phyloP scores from a whole-genome alignment of 2,329 filamentous ascomycete species.

The Diaporthe ampelina region DNA sequence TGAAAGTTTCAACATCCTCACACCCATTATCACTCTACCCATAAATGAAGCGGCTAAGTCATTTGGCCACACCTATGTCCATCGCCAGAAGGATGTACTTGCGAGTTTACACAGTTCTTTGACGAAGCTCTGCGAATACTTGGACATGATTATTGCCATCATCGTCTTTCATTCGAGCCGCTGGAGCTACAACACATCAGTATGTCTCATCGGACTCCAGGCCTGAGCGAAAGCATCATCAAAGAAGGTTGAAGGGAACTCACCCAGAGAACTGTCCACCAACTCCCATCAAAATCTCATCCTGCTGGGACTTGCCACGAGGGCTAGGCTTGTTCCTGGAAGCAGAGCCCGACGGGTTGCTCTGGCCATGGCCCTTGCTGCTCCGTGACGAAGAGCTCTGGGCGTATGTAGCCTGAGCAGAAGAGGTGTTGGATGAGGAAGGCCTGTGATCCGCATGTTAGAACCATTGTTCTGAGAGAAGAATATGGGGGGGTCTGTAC shows the following conservation, averaged over 20 bases:
- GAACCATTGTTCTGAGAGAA: background rate
- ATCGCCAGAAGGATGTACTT: too few species aligned
- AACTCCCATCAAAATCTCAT: background rate
- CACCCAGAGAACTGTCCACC: background rate
- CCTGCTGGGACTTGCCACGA: background rate
- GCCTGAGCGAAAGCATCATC: background rate
- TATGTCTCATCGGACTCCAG: too few species aligned
- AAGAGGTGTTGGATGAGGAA: background rate
- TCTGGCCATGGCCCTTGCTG: background rate
- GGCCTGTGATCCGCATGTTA: conserved; percentile 7
- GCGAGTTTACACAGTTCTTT: background rate
- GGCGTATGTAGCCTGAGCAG: background rate
- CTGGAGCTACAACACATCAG: background rate
- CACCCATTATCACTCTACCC: background rate
- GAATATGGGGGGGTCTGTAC: background rate
- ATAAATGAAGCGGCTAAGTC: background rate
- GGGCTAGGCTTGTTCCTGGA: background rate
- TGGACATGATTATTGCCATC: background rate
- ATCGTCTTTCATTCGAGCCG: background rate
- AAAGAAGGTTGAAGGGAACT: background rate
- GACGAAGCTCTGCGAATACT: too few species aligned
- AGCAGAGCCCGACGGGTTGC: background rate
- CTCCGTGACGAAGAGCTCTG: background rate
- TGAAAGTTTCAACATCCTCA: background rate
- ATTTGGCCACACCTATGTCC: background rate